Evolutionary conservation across 352 stramenopile species (phyloP).

Genomic region (Globisporangium cylindrosporum): DNA sequence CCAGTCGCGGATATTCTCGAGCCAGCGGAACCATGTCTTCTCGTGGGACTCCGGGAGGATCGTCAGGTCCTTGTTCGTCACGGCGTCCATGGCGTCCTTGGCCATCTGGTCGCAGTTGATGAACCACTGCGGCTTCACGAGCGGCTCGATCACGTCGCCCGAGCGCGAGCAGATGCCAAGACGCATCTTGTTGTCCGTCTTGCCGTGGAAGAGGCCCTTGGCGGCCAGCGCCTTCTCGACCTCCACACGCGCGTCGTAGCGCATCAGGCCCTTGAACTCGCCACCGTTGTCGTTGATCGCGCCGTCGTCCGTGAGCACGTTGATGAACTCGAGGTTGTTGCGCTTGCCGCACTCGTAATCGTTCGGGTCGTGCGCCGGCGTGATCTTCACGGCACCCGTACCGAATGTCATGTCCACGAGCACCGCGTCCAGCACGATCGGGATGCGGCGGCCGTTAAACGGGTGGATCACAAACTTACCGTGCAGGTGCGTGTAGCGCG

Average conservation of each 20-base stretch:
- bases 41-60: conserved; percentile 88
- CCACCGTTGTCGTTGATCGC: conserved; percentile 94
- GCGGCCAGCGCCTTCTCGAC: conserved; percentile 92
- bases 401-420: conserved; percentile 99
- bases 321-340: conserved; percentile 97
- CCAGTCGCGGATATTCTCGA: conserved; percentile 99
- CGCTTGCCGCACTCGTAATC: conserved; percentile 98
- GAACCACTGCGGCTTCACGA: conserved; percentile 99
- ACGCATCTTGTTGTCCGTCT: conserved; percentile 98
- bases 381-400: conserved; percentile 99
- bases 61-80: conserved; percentile 78
- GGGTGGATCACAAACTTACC: conserved; percentile 98
- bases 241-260: conserved; percentile 86
- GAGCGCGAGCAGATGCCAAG: conserved; percentile 97
- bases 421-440: conserved; percentile 94
- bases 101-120: conserved; percentile 64
- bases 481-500: conserved; percentile 98
- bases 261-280: conserved; percentile 84
- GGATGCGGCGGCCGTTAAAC: conserved; percentile 97
- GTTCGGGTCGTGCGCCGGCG: conserved; percentile 98
- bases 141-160: conserved; percentile 98
- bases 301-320: conserved; percentile 95
- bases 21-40: conserved; percentile 97
- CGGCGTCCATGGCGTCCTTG: conserved; percentile 75
- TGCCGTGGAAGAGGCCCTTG: conserved; percentile 95